Base-by-base conservation (phyloP, 257 asterid genomes). In the Capsicum chinense region DNA sequence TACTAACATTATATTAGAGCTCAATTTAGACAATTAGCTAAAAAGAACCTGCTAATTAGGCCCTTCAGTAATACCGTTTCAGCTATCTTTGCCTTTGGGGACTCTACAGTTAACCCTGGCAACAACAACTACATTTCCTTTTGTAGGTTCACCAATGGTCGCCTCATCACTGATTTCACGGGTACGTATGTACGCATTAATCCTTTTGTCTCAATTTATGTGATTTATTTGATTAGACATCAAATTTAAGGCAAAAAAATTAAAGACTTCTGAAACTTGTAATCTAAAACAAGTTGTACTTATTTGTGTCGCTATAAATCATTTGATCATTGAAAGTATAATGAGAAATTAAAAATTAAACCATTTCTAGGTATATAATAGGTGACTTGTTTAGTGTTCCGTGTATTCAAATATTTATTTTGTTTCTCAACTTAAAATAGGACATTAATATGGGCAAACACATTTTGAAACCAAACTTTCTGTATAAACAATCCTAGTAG, bases 41-140 rank as follows among this genome's bases (percentile, higher is more conserved):
- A 69, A 17, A 42, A 42, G 35, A 42, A 44, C 1, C 50, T 39
- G 59, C 66, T 57, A 8, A 67, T 67, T 67, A 76, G 78, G 35
- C 86, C 76, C 17, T 66, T 81, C 10, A 73, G 85, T 69, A 66
- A 56, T 62, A 80, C 88, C 11, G 2, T 89, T 48, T 79, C 97
- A 2, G 91, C 94, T 6, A 1, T 92, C 14, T 87, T 91, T 3
- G 88, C 91, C 19, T 93, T 94, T 58, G 98, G 98, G 16, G 98
- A 94, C 56, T 94, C 98, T 15, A 91, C 95, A 0, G 98, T 93
- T 3, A 97, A 94, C 83, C 42, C 97, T 6, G 98, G 98, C 68
- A 94, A 94, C 88, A 94, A 94, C 84, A 86, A 94, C 80, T 92
- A 83, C 15, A 37, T 21, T 37, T 89, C 98, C 12, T 93, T 93